Evolutionary conservation across 176 grass and related monocot species (phyloP), one percentile per base, ranked within the genome.

Genomic region (Rhipidocladum racemiflorum): DNA sequence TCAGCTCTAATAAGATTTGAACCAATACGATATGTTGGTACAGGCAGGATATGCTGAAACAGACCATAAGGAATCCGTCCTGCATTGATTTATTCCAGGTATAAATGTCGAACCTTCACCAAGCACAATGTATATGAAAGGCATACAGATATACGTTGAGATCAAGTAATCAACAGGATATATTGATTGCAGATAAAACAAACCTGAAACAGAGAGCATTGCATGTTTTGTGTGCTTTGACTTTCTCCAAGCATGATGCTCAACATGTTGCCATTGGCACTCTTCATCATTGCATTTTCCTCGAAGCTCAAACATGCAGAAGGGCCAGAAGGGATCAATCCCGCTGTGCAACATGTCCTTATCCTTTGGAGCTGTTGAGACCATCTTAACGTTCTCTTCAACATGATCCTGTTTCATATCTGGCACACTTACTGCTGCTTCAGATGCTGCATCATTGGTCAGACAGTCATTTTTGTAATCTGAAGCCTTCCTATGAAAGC

Each of bases 281-380:
- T 95, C 92, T 82, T 99, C 96, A 65, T 99, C 91, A 85, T 99
- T 95, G 77, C 96, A 99, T 82, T 87, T 99, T 77, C 96, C 96
- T 90, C 92, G 87, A 44, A 99, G 90, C 90, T 99, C 96, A 91
- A 91, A 99, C 85, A 99, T 83, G 76, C 96, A 99, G 79, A 99
- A 93, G 9, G 92, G 96, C 96, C 91, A 93, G 76, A 99, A 99
- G 82, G 90, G 89, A 88, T 99, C 91, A 65, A 99, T 75, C 68
- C 44, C 79, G 77, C 39, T 36, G 72, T 68, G 34, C 42, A 32
- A 28, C 50, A 66, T 66, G 38, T 66, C 63, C 68, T 70, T 85
- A 81, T 83, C 73, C 57, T 89, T 81, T 72, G 76, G 32, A 65
- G 69, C 43, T 81, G 55, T 34, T 75, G 75, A 60, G 44, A 28